These are phyloP conservation scores for Malbranchea zuffiana DNA, from an alignment of 2,329 filamentous ascomycete species.

Conservation along the genomic window DNA sequence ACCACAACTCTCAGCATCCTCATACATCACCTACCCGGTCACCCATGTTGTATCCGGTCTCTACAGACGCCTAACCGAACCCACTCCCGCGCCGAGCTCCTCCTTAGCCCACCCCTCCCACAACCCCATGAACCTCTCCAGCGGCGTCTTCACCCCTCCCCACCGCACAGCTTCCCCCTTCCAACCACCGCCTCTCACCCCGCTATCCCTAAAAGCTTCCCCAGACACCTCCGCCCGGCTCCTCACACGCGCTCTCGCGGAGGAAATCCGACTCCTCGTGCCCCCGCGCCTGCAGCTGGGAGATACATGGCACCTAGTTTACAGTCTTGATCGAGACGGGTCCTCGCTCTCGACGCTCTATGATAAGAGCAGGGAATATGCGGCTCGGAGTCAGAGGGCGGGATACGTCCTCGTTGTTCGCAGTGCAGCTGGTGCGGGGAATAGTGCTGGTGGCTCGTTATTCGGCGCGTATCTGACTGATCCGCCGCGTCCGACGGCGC, in stretches of 20 bases:
- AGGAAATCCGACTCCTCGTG: conserved; percentile 83
- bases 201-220: conserved; percentile 57
- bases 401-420: conserved; percentile 78
- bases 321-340: conserved; percentile 85
- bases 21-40: conserved; percentile 43
- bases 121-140: conserved; percentile 26
- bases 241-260: conserved; percentile 62
- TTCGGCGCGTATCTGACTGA: conserved; percentile 95
- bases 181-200: conserved; percentile 78
- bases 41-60: conserved; percentile 50
- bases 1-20: conserved; percentile 29
- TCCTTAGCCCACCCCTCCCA: conserved; percentile 14
- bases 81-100: conserved; percentile 16
- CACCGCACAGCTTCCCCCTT: conserved; percentile 63
- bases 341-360: conserved; percentile 81
- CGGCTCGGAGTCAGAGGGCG: conserved; percentile 54
- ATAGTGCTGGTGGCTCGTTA: conserved; percentile 32
- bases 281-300: conserved; percentile 77
- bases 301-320: conserved; percentile 76
- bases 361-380: conserved; percentile 58
- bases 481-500: conserved; percentile 63
- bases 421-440: conserved; percentile 4
- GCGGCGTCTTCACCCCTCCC: conserved; percentile 49
- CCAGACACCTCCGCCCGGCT: conserved; percentile 49
- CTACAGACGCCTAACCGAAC: conserved; percentile 52